These are phyloP conservation scores for Mallotus japonicus DNA, from an alignment of 441 rosid species.

Conservation along the genomic window DNA sequence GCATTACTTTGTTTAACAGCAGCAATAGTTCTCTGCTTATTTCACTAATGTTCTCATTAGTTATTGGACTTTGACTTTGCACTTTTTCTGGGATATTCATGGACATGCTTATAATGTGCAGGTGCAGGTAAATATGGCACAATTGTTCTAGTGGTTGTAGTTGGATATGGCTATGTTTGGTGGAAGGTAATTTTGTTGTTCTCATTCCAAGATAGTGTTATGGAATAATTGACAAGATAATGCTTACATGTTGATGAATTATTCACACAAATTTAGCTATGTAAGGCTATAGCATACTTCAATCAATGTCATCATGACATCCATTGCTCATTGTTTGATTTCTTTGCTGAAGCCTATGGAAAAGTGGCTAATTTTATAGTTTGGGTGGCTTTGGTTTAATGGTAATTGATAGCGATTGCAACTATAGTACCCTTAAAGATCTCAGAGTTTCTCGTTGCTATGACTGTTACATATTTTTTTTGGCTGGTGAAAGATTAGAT, in stretches of 20 bases:
- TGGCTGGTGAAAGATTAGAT: not conserved
- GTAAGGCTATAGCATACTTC: not conserved
- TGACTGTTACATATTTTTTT: not conserved
- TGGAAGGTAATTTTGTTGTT: slow-evolving; percentile 73
- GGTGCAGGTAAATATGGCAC: slow-evolving; percentile 66
- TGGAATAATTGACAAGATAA: not conserved
- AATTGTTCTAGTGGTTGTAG: slow-evolving; percentile 60
- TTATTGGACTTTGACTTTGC: slow-evolving; percentile 2
- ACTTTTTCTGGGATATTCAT: slow-evolving; percentile 2
- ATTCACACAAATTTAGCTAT: slow-evolving; percentile 3
- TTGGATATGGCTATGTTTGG: slow-evolving; percentile 94
- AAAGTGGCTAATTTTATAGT: not conserved
- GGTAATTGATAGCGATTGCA: not conserved
- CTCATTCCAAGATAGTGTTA: not conserved
- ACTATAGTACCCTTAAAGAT: not conserved
- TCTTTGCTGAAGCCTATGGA: not conserved
- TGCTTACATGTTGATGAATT: not conserved
- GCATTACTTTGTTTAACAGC: not conserved
- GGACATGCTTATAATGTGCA: slow-evolving; percentile 30
- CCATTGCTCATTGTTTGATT: not conserved
- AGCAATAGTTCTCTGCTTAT: not conserved
- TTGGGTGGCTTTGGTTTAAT: not conserved
- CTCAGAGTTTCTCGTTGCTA: not conserved
- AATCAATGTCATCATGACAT: not conserved
- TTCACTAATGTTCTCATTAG: not conserved